Conservation (phyloP, 129 eudicot genomes). For the Saposhnikovia divaricata region DNA sequence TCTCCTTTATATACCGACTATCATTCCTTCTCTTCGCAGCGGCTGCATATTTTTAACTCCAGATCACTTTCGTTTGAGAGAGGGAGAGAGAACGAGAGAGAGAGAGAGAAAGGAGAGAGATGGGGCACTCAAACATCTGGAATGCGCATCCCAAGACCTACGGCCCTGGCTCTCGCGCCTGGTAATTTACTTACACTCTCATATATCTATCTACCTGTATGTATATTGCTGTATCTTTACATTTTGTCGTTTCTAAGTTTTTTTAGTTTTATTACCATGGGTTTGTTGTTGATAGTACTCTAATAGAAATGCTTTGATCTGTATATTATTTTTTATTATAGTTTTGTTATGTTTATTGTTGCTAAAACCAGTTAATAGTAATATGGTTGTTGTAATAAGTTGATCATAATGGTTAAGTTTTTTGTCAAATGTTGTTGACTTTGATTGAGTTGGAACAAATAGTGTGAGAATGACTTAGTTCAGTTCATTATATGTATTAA, state of each 20-base stretch:
- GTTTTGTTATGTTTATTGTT: not conserved
- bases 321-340: no score
- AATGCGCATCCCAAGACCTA: conserved; percentile 85
- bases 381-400: no score
- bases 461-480: not conserved
- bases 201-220: not conserved
- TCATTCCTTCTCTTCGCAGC: not conserved
- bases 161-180: conserved; percentile 90
- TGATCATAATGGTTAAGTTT: not conserved
- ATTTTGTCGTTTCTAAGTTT: not conserved
- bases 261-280: not conserved
- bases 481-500: not conserved
- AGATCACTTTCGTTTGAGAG: not conserved
- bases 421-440: not conserved
- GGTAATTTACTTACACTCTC: conserved; percentile 28
- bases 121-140: conserved; percentile 91
- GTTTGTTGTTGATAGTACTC: not conserved
- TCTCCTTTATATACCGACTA: not conserved
- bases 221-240: not conserved
- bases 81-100: not conserved
- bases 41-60: not conserved
- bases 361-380: no score
- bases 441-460: not conserved
- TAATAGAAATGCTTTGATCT: not conserved
- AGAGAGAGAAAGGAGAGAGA: conserved; percentile 4